These are phyloP conservation scores for Rubroboletus pulcherrimus DNA, from an alignment of 768 basidiomycete genomes.

Conservation along the genomic window DNA sequence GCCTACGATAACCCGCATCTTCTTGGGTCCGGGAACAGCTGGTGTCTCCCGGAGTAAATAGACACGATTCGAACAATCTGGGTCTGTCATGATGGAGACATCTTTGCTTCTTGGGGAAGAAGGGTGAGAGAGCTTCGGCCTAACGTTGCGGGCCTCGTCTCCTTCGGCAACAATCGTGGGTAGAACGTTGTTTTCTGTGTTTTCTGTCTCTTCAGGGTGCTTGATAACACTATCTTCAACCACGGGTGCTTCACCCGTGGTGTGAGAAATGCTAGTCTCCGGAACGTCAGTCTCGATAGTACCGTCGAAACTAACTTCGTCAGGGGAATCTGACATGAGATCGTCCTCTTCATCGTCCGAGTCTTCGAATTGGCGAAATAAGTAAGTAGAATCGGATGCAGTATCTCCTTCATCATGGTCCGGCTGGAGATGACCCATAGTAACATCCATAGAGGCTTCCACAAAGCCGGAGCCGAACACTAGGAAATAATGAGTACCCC, in stretches of 20 bases:
- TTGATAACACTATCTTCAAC: constrained; percentile 4
- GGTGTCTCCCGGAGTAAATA: neutral
- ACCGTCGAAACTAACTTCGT: constrained; percentile 31
- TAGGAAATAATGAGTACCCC: constrained; percentile 24
- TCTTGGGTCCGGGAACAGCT: constrained; percentile 43
- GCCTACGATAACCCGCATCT: constrained; percentile 48
- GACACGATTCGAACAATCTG: neutral
- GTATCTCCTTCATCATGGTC: constrained; percentile 39
- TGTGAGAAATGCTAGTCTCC: constrained; percentile 3
- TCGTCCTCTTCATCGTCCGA: constrained; percentile 55
- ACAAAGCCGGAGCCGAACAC: constrained; percentile 75
- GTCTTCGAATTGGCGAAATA: constrained; percentile 39
- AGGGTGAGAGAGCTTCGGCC: constrained; percentile 35
- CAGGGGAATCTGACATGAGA: constrained; percentile 31
- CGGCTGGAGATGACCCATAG: constrained; percentile 16
- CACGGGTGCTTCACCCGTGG: neutral
- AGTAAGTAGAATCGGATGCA: constrained; percentile 47
- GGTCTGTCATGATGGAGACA: constrained; percentile 18
- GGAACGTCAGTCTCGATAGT: constrained; percentile 22
- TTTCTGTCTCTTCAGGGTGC: neutral
- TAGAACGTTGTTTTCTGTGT: neutral
- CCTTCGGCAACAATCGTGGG: neutral
- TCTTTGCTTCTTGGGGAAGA: constrained; percentile 36
- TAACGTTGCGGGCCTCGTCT: constrained; percentile 28
- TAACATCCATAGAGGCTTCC: constrained; percentile 45